Evolutionary conservation across 2,329 filamentous ascomycete species (phyloP).

Genomic region (Fusarium foetens): DNA sequence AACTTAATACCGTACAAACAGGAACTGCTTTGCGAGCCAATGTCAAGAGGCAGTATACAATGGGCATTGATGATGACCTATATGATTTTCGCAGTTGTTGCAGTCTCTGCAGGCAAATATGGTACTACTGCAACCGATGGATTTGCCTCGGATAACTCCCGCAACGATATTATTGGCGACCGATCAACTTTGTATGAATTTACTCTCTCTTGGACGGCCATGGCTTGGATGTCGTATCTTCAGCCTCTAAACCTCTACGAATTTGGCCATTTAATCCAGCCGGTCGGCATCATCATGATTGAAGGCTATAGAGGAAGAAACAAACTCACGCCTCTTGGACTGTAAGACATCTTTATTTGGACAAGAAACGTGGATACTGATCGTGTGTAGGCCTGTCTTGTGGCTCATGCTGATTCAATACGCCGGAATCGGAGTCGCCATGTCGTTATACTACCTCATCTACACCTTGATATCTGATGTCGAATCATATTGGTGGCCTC

Average conservation of each 20-base stretch:
- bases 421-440: neutral
- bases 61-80: neutral
- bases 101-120: neutral
- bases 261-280: neutral
- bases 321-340: neutral
- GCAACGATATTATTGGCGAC: neutral
- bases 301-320: neutral
- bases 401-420: neutral
- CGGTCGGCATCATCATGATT: neutral
- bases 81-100: neutral
- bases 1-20: neutral
- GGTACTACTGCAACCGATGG: rapidly evolving
- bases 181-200: neutral
- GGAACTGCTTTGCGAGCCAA: neutral
- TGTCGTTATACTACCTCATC: neutral
- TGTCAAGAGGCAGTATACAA: neutral
- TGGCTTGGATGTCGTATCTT: neutral
- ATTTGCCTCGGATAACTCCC: neutral
- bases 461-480: neutral
- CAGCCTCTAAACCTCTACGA: rapidly evolving
- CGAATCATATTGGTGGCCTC: neutral
- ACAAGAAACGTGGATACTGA: neutral
- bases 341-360: neutral
- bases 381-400: neutral
- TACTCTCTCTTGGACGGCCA: neutral